Percentiles rank a stretch among this genome's conserved stretches.
Conservation (phyloP, 2,329 filamentous ascomycete genomes). For the Colletotrichum sp. region DNA sequence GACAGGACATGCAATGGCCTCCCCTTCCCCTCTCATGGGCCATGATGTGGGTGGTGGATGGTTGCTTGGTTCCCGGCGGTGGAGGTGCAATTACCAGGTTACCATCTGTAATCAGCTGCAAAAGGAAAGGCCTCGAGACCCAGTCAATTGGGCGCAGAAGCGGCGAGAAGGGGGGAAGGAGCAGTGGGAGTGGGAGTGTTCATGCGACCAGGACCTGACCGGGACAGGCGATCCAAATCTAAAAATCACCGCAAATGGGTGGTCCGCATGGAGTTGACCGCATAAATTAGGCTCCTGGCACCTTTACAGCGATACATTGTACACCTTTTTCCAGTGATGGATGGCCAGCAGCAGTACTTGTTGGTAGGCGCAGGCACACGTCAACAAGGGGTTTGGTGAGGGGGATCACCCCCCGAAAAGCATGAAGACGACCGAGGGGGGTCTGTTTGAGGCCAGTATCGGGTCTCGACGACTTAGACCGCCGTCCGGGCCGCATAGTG, state of each 20-base stretch:
- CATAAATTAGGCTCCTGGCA: conserved; percentile 19
- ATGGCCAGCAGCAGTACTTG: neutral
- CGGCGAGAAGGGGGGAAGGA: neutral
- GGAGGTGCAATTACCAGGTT: conserved; percentile 22
- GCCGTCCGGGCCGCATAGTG: neutral
- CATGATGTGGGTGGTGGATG: neutral
- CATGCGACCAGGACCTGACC: conserved; percentile 20
- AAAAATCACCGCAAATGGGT: conserved; percentile 5
- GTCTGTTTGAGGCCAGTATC: conserved; percentile 19
- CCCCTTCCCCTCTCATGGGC: neutral
- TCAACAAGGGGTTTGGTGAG: neutral
- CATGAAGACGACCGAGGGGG: conserved; percentile 6
- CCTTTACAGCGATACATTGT: neutral
- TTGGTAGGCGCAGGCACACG: neutral
- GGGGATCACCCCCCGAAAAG: neutral
- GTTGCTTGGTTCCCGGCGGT: neutral
- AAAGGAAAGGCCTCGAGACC: conserved; percentile 15
- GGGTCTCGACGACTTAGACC: neutral
- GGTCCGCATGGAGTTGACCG: conserved; percentile 6
- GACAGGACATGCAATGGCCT: neutral
- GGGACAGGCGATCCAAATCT: conserved; percentile 23
- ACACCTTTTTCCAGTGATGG: neutral
- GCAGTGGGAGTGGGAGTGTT: conserved; percentile 1
- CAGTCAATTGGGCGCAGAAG: conserved; percentile 19
- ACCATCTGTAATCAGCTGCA: conserved; percentile 21